Evolutionary conservation across 352 stramenopile genomes (phyloP).

Genomic region (Hyaloperonospora arabidopsidis): DNA sequence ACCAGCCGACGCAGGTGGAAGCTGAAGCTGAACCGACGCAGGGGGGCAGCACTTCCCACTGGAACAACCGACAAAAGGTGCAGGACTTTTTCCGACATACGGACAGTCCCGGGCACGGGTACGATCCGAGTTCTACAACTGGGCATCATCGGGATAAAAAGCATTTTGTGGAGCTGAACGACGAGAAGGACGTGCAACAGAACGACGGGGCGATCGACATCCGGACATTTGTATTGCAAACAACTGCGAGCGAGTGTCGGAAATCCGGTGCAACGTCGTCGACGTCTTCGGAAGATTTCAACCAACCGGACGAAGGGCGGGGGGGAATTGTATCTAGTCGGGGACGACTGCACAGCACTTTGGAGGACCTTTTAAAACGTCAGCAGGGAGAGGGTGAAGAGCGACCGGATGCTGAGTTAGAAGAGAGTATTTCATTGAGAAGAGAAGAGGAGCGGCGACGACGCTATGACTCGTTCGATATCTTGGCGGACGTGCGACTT

Average conservation of each 20-base stretch:
- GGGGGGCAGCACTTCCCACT: conserved; percentile 15
- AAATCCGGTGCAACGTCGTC: conserved; percentile 25
- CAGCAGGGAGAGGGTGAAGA: conserved; percentile 17
- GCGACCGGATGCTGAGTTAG: conserved; percentile 13
- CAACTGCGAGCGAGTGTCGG: conserved; percentile 12
- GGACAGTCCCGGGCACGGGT: conserved; percentile 9
- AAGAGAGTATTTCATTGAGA: conserved; percentile 5
- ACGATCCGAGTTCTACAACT: too few species aligned
- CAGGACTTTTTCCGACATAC: conserved; percentile 54
- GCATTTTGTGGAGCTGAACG: neutral
- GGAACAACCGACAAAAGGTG: conserved; percentile 49
- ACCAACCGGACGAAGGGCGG: conserved; percentile 14
- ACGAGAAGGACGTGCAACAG: too few species aligned
- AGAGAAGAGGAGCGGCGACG: conserved; percentile 17
- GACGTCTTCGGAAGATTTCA: conserved; percentile 24
- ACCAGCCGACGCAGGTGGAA: conserved; percentile 11
- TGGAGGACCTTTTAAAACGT: conserved; percentile 18
- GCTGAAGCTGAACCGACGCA: conserved; percentile 8
- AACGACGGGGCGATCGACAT: conserved; percentile 42
- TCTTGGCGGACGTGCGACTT: conserved; percentile 21
- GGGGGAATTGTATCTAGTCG: conserved; percentile 7
- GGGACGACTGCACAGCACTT: conserved; percentile 15
- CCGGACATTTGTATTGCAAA: conserved; percentile 37
- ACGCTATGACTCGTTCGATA: conserved; percentile 31
- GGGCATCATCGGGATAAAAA: too few species aligned